Evolutionary conservation across 495 filamentous ascomycete genomes (phyloP), one percentile per base, ranked within the genome.

Genomic region (Aspergillus sparsus): DNA sequence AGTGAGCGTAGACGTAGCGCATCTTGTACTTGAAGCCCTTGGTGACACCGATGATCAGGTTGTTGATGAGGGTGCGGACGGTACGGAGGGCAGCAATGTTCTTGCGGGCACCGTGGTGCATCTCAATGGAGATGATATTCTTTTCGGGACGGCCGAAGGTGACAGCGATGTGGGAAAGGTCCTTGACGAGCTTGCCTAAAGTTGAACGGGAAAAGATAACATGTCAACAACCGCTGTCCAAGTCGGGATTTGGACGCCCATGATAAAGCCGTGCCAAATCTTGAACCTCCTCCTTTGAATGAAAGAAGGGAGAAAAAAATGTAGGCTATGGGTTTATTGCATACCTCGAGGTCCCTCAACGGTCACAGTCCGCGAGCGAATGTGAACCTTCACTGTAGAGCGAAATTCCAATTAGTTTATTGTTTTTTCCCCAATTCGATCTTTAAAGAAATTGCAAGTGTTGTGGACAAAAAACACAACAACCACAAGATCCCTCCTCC

Each of bases 21-120:
- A 98, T 98, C 89, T 98, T 98, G 89, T 98, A 98, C 83, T 93
- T 93, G 90, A 89, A 98, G 62, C 94, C 94, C 82, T 89, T 93
- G 73, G 95, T 98, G 62, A 98, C 94, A 78, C 94, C 94, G 74
- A 91, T 88, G 80, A 98, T 90, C 77, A 98, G 69, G 87, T 98
- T 98, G 85, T 94, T 89, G 84, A 98, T 96, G 77, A 98, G 70
- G 58, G 92, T 92, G 69, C 89, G 89, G 86, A 98, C 94, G 69
- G 94, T 98, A 70, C 94, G 93, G 73, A 98, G 91, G 62, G 94
- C 90, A 76, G 94, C 94, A 71, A 98, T 88, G 75, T 91, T 92
- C 86, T 98, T 98, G 77, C 94, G 92, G 70, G 84, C 82, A 76
- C 94, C 94, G 80, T 98, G 94, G 85, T 98, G 95, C 72, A 98